phyloP scores from a whole-genome alignment of 106 monocot genomes.

The Allium fistulosum region DNA sequence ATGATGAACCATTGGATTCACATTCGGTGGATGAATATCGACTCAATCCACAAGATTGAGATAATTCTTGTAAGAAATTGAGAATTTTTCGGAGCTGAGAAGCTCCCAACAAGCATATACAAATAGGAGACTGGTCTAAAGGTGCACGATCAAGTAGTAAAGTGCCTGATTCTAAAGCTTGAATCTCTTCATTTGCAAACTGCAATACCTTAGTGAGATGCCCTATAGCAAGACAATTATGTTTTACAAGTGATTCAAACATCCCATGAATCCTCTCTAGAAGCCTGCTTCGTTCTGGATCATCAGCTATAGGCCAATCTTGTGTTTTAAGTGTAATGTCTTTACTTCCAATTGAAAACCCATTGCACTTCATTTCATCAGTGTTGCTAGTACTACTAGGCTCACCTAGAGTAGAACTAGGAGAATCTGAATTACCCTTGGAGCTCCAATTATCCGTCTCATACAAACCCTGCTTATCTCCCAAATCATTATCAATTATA shows the following conservation, averaged over 20 bases:
- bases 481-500: conserved; percentile 11
- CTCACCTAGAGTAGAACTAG: conserved; percentile 10
- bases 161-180: conserved; percentile 39
- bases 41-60: conserved; percentile 59
- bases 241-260: conserved; percentile 51
- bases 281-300: conserved; percentile 57
- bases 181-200: conserved; percentile 64
- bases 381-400: conserved; percentile 18
- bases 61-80: conserved; percentile 83
- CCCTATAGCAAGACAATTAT: conserved; percentile 54
- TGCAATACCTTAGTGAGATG: conserved; percentile 76
- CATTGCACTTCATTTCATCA: conserved; percentile 24
- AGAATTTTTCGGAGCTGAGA: conserved; percentile 57
- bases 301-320: conserved; percentile 74
- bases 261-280: conserved; percentile 68
- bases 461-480: conserved; percentile 22
- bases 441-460: conserved; percentile 12
- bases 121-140: conserved; percentile 49
- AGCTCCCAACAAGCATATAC: conserved; percentile 67
- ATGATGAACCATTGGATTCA: conserved; percentile 17
- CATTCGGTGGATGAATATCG: conserved; percentile 32
- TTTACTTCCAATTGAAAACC: conserved; percentile 11
- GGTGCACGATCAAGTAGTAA: conserved; percentile 32
- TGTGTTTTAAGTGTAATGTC: conserved; percentile 8
- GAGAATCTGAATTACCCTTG: conserved; percentile 8